A percentile compares a stretch with the other conserved stretches of the same genome.
These are phyloP conservation scores for Scheffersomyces parashehatae DNA, from an alignment of 1,139 yeast genomes.

Conservation along the genomic window DNA sequence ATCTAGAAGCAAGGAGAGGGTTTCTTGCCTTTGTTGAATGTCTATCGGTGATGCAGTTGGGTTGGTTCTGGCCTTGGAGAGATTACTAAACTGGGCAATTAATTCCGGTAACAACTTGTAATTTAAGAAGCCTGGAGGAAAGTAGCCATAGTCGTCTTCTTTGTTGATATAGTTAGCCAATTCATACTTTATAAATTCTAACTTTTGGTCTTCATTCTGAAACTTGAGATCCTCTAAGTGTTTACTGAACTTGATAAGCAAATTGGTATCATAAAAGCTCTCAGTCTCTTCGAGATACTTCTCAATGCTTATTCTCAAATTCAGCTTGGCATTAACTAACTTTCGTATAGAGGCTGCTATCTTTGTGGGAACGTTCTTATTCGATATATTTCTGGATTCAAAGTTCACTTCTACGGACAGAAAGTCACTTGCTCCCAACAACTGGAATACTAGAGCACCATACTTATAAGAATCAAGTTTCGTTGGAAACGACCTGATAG, in stretches of 20 bases:
- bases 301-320: slow-evolving; percentile 50
- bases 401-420: slow-evolving; percentile 8
- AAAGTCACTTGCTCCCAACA: slow-evolving; percentile 33
- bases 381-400: slow-evolving; percentile 7
- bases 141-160: slow-evolving; percentile 14
- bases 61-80: slow-evolving; percentile 24
- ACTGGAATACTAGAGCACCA: slow-evolving; percentile 55
- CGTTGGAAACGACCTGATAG: slow-evolving; percentile 36
- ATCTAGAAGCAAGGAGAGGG: slow-evolving; percentile 44
- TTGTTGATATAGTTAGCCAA: slow-evolving; percentile 31
- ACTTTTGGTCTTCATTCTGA: slow-evolving; percentile 50
- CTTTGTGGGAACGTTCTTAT: slow-evolving; percentile 11
- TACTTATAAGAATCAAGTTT: slow-evolving; percentile 66
- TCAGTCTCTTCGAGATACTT: slow-evolving; percentile 50
- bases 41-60: slow-evolving; percentile 30
- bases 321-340: slow-evolving; percentile 23
- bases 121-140: slow-evolving; percentile 64
- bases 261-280: slow-evolving; percentile 26
- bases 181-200: slow-evolving; percentile 50
- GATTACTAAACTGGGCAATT: slow-evolving; percentile 33
- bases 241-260: slow-evolving; percentile 47
- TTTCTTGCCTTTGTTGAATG: slow-evolving; percentile 36
- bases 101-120: slow-evolving; percentile 70
- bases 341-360: slow-evolving; percentile 19
- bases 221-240: slow-evolving; percentile 56